Evolutionary conservation across 139 green algal genomes (phyloP), one percentile per base, ranked within the genome.

Genomic region (Zygnema circumcarinatum): DNA sequence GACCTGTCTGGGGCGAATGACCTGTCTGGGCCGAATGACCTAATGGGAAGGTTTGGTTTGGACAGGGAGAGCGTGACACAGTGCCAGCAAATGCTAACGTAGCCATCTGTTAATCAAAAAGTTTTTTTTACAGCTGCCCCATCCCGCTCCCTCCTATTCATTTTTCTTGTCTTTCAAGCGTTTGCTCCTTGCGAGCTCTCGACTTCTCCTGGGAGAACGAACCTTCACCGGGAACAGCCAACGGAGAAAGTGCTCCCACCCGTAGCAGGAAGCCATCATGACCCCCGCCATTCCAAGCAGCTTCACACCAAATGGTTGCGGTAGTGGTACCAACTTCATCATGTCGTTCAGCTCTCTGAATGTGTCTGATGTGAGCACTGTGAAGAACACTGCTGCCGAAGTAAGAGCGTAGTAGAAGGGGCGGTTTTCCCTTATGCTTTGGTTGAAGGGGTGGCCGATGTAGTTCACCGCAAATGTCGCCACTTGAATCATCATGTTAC

Each of bases 391-490:
- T 7, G 32, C 76, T 1, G 76, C 76, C 3, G 52, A 52, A 21
- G 81, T 38, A 22, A 97, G 53, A 16, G 88, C 91, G 20, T 88
- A 93, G 87, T 87, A 90, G 68, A 98, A 92, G 33, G 79, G 84
- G 68, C 74, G 88, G 88, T 97, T 97, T 79, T 97, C 91, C 0
- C n/a, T 35, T 38, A 99, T 92, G 1, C 93, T 89, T 1, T 93
- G 94, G 93, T 96, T 98, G 93, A 98, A 98, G 20, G 96, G 96
- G 76, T 95, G 90, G 22, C 96, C 97, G 42, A 98, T 93, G 90
- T 99, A 99, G 93, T 99, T 99, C 74, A 97, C 96, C 0, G 93
- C 94, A 90, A 99, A 99, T 7, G 96, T 99, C 75, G 92, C 94
- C n/a, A 96, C 93, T 56, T 96, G 94, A 67, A 97, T 95, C 89